phyloP scores from a whole-genome alignment of 164 flowering plant species.

The Paratinospora sagittata region DNA sequence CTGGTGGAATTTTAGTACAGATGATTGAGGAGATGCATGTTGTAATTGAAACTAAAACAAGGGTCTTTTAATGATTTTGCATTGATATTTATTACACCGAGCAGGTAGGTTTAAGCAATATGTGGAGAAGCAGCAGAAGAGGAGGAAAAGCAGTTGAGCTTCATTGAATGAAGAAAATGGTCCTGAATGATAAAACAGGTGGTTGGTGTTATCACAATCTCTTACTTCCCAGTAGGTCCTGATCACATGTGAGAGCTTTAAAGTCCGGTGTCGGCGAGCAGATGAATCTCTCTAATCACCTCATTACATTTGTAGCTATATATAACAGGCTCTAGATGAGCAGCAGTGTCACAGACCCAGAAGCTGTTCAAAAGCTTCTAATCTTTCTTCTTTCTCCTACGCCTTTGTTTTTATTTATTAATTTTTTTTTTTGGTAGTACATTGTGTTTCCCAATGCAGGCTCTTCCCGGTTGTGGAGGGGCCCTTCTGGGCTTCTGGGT shows the following conservation, averaged over 20 bases:
- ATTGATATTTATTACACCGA: neutral
- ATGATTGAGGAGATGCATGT: no score
- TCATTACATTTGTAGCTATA: neutral
- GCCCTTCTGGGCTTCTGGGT: constrained; percentile 32
- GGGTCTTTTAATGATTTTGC: neutral
- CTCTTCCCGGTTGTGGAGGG: constrained; percentile 21
- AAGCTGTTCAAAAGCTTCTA: constrained; percentile 3
- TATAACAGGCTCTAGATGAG: neutral
- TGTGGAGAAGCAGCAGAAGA: constrained; percentile 4
- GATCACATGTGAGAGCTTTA: constrained; percentile 11
- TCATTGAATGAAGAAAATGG: constrained; percentile 13
- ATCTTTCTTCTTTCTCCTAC: neutral
- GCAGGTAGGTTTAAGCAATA: neutral
- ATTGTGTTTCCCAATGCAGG: constrained; percentile 8
- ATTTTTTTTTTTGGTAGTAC: neutral
- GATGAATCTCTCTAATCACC: neutral
- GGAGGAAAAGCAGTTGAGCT: neutral
- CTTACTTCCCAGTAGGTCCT: constrained; percentile 10
- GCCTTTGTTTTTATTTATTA: neutral
- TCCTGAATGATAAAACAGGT: neutral
- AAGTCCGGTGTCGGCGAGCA: constrained; percentile 7
- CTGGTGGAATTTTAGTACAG: no score
- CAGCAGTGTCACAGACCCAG: neutral
- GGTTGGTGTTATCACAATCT: neutral
- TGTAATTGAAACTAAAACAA: neutral